Conservation (phyloP, 495 filamentous ascomycete species). For the Hypoxylon intermedium region DNA sequence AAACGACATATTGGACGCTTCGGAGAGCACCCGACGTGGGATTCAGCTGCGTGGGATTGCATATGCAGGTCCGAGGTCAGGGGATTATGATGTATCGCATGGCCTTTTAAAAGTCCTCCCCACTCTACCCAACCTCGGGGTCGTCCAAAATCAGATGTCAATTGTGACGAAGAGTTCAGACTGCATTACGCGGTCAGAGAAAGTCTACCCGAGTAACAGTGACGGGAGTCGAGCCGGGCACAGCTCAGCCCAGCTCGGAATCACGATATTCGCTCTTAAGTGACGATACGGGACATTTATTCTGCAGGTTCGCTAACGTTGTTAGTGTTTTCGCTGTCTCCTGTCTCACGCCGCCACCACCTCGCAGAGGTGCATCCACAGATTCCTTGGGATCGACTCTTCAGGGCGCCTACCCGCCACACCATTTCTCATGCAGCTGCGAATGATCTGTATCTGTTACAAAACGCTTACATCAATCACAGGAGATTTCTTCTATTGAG, state of each 20-base stretch:
- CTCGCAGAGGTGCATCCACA: constrained; percentile 21
- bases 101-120: constrained; percentile 21
- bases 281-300: constrained; percentile 15
- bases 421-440: constrained; percentile 1
- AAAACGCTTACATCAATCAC: not conserved
- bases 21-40: constrained; percentile 29
- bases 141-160: constrained; percentile 30
- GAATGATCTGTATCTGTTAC: constrained; percentile 10
- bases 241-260: constrained; percentile 18
- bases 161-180: constrained; percentile 29
- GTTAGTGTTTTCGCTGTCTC: constrained; percentile 8
- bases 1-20: constrained; percentile 12
- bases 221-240: constrained; percentile 9
- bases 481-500: constrained; percentile 9
- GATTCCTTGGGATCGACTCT: constrained; percentile 20
- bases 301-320: constrained; percentile 10
- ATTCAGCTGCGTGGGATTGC: too few relatives aligned
- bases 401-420: constrained; percentile 23
- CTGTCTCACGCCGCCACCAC: constrained; percentile 17
- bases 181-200: constrained; percentile 28
- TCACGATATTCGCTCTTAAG: constrained; percentile 4
- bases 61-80: constrained; percentile 40
- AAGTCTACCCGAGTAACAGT: constrained; percentile 26
- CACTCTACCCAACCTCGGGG: constrained; percentile 30
- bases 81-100: constrained; percentile 35